These are phyloP conservation scores for Podila verticillata DNA, from an alignment of 192 early-diverging fungal genomes.

Conservation along the genomic window DNA sequence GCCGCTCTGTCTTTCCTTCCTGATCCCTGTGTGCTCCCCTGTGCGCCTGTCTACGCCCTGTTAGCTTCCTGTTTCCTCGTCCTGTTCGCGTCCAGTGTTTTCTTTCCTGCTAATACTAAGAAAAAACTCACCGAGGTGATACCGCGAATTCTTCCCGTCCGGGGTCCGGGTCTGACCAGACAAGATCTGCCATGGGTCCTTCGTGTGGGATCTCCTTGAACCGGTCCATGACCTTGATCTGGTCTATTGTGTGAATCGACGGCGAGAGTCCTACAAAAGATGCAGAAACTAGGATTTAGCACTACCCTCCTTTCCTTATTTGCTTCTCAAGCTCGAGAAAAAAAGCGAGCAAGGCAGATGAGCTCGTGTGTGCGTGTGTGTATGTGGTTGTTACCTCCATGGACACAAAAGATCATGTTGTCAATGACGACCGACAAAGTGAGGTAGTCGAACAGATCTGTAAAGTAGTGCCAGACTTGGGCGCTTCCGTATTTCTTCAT, in stretches of 20 bases:
- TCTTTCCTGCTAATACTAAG: too few species aligned
- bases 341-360: too few species aligned
- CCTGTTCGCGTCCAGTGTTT: too few species aligned
- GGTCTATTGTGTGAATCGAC: constrained; percentile 85
- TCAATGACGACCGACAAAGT: constrained; percentile 90
- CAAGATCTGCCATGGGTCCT: constrained; percentile 94
- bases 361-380: too few species aligned
- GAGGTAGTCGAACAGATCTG: constrained; percentile 94
- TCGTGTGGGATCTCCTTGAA: constrained; percentile 95
- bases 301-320: background rate
- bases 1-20: background rate
- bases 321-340: background rate
- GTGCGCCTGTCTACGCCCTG: background rate
- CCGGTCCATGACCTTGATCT: constrained; percentile 86
- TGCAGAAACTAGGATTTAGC: background rate
- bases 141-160: constrained; percentile 81
- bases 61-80: too few species aligned
- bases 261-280: constrained; percentile 73
- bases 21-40: background rate
- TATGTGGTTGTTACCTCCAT: constrained; percentile 77
- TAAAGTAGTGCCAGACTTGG: constrained; percentile 92
- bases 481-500: constrained; percentile 86
- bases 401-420: constrained; percentile 92
- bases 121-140: constrained; percentile 70
- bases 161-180: constrained; percentile 89